Base-by-base conservation (phyloP, 75 land plant species). In the Sequoiadendron giganteum region DNA sequence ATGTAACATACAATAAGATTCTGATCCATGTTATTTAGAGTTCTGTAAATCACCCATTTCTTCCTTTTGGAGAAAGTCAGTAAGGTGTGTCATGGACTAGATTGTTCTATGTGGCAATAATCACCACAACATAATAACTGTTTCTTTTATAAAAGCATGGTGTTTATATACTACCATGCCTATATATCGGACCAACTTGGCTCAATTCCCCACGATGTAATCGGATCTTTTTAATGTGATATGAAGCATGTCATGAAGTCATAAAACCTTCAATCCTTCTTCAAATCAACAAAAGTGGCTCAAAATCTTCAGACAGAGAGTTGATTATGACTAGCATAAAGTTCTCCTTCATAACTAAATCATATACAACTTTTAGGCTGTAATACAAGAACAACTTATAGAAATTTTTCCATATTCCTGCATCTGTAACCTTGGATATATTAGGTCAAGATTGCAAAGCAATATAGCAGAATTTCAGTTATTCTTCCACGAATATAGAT, bases 131-230 rank as follows among this genome's bases (percentile, higher is more conserved):
- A 73, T 65, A 65, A 25, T 65, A 65, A 21, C 70, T 65, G 25
- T 25, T 55, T 56, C 58, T 65, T 18, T 19, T 18, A 19, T 58
- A 5, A 19, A 4, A 58, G 58, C 25, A 58, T 58, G 19, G 65
- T 3, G 5, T 58, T 58, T 28, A 58, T 58, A 58, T 58, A 5
- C 1, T 2, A 30, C 34, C 15, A 80, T 19, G n/a, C 47, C 83
- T 80, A 19, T 80, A 80, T 21, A 42, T 81, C 83, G 83, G 83
- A 81, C 83, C 83, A 81, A 81, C 45, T 21, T 25, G 83, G 83
- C 83, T 81, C 19, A 28, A 81, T 81, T 81, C 83, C 83, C 83
- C 83, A 19, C 48, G 25, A 32, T 43, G 48, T 28, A 81, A 10
- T 43, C 47, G 43, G 47, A 80, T 80, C 2, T 40, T 5, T 38